A percentile compares a stretch with the other conserved stretches of the same genome.
phyloP scores from a whole-genome alignment of 2,329 filamentous ascomycete species.

The Aspergillus chevalieri region DNA sequence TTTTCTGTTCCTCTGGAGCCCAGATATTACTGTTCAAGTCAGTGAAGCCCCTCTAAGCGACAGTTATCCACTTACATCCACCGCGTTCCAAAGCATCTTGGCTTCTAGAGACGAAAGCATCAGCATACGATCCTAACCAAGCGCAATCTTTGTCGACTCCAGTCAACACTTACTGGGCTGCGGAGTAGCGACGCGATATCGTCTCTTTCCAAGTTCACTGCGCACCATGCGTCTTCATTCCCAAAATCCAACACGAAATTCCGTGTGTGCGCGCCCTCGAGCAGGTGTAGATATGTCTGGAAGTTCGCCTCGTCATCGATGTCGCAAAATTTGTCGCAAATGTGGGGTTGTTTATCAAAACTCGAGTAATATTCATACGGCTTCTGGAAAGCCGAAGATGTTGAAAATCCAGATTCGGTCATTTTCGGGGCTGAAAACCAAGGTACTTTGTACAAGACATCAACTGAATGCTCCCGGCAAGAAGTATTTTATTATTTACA shows the following conservation, averaged over 20 bases:
- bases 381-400: constrained; percentile 8
- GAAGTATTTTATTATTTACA: neutral
- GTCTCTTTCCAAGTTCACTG: constrained; percentile 29
- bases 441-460: neutral
- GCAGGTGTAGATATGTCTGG: constrained; percentile 17
- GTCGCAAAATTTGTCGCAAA: constrained; percentile 26
- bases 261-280: constrained; percentile 24
- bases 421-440: too few relatives aligned
- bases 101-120: constrained; percentile 30
- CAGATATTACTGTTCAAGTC: constrained; percentile 56
- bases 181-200: constrained; percentile 31
- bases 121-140: neutral
- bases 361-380: constrained; percentile 29
- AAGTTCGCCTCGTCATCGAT: constrained; percentile 34
- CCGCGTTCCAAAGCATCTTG: constrained; percentile 50
- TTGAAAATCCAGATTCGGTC: constrained; percentile 8
- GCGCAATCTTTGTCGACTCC: too few relatives aligned
- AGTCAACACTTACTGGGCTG: constrained; percentile 22
- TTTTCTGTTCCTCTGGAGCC: constrained; percentile 56
- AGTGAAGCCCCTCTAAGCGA: constrained; percentile 1
- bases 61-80: constrained; percentile 57
- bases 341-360: constrained; percentile 12
- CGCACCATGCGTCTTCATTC: constrained; percentile 36
- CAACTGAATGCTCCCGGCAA: neutral
- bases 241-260: constrained; percentile 43